A percentile compares a stretch with the other conserved stretches of the same genome.
phyloP scores from a whole-genome alignment of 345 rosid genomes.

The Luvunga scandens region DNA sequence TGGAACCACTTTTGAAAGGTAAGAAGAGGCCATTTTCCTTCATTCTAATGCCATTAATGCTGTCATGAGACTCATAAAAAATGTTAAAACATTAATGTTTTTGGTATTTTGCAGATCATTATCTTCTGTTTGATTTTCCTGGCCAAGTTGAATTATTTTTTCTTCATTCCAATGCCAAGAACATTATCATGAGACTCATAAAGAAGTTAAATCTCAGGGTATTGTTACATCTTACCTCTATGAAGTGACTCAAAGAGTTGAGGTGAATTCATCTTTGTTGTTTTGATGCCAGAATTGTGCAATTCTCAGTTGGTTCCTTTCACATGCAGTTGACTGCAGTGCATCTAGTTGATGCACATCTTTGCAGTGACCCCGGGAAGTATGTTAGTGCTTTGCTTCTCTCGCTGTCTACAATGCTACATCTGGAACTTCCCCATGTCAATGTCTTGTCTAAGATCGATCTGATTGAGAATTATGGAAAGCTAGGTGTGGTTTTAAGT shows the following conservation, averaged over 20 bases:
- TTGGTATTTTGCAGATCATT: constrained; percentile 69
- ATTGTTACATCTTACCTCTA: constrained; percentile 27
- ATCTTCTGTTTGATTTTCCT: constrained; percentile 94
- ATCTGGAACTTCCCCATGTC: constrained; percentile 86
- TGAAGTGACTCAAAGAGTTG: background rate
- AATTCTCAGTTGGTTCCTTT: constrained; percentile 17
- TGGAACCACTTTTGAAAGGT: constrained; percentile 88
- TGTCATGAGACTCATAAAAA: background rate
- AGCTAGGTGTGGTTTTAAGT: constrained; percentile 49
- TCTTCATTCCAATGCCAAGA: constrained; percentile 76
- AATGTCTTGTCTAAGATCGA: constrained; percentile 94
- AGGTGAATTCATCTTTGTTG: background rate
- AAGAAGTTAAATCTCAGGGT: constrained; percentile 85
- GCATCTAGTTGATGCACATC: constrained; percentile 89
- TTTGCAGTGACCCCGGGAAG: constrained; percentile 87
- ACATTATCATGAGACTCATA: constrained; percentile 62
- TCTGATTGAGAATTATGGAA: constrained; percentile 87
- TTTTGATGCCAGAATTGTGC: constrained; percentile 11
- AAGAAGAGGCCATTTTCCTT: background rate
- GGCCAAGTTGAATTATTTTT: constrained; percentile 95
- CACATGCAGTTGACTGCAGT: constrained; percentile 79
- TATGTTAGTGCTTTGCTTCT: constrained; percentile 84
- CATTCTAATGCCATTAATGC: background rate
- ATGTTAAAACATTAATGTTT: constrained; percentile 5
- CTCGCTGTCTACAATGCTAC: constrained; percentile 86